Percentiles rank a stretch among this genome's conserved stretches.
These are phyloP conservation scores for Hypericum androsaemum DNA, from an alignment of 345 rosid genomes.

Conservation along the genomic window DNA sequence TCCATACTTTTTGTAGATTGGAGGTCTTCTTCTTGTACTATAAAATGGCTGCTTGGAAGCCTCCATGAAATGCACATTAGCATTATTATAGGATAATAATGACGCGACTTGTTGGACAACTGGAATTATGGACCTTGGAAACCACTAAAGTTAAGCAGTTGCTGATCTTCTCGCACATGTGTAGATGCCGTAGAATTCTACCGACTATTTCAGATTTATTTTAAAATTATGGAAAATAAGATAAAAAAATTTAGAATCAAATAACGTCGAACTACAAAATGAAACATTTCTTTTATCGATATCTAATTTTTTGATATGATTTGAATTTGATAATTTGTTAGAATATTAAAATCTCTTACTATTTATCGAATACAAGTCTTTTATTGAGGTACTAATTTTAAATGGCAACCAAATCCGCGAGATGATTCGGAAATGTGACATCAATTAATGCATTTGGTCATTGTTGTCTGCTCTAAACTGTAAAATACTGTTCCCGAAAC, in stretches of 20 bases:
- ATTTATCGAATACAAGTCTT: no score
- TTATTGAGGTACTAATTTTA: no score
- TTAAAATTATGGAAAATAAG: no score
- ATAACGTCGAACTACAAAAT: no score
- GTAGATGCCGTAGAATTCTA: slow-evolving; percentile 21
- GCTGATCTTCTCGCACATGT: slow-evolving; percentile 30
- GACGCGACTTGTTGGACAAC: slow-evolving; percentile 12
- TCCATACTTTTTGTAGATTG: slow-evolving; percentile 20
- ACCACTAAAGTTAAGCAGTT: slow-evolving; percentile 17
- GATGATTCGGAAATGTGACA: slow-evolving; percentile 20
- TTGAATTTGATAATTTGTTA: no score
- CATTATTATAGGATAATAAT: neutral
- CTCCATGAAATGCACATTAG: slow-evolving; percentile 13
- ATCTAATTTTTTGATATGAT: no score
- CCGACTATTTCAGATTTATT: no score
- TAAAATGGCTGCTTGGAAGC: slow-evolving; percentile 12
- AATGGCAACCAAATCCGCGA: neutral
- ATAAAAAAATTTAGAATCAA: no score
- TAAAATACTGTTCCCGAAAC: slow-evolving; percentile 13
- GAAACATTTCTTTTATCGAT: no score
- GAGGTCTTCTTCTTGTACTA: slow-evolving; percentile 19
- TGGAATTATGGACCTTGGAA: slow-evolving; percentile 34
- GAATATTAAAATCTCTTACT: no score
- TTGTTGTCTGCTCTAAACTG: slow-evolving; percentile 15
- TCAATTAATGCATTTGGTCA: slow-evolving; percentile 22